phyloP scores from a whole-genome alignment of 306 rosid genomes.

The Echinosophora koreensis region DNA sequence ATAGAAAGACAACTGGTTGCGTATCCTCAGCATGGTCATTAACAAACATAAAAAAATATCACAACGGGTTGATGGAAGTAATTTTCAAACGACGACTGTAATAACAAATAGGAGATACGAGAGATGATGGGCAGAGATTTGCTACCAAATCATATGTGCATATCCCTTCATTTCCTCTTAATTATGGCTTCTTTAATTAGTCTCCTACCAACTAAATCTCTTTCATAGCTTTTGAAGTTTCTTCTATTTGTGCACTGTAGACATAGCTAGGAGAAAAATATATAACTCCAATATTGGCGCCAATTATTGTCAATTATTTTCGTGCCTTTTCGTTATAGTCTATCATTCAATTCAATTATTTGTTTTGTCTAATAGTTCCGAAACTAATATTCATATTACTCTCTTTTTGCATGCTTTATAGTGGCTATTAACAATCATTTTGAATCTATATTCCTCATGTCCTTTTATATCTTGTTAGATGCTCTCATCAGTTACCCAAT shows the following conservation, averaged over 20 bases:
- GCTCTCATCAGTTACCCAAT: slow-evolving; percentile 29
- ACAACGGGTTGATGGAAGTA: slow-evolving; percentile 42
- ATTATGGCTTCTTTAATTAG: slow-evolving; percentile 45
- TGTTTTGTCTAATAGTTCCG: slow-evolving; percentile 53
- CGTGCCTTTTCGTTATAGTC: slow-evolving; percentile 46
- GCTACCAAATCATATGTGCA: slow-evolving; percentile 55
- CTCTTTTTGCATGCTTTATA: slow-evolving; percentile 49
- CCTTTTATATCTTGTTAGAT: slow-evolving; percentile 45
- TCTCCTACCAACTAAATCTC: slow-evolving; percentile 52
- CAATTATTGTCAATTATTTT: slow-evolving; percentile 62
- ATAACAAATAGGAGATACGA: slow-evolving; percentile 48
- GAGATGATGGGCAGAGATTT: slow-evolving; percentile 61
- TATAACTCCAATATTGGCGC: slow-evolving; percentile 29
- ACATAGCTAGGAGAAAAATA: slow-evolving; percentile 31
- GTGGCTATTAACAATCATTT: slow-evolving; percentile 55
- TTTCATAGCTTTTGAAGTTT: slow-evolving; percentile 48
- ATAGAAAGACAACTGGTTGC: slow-evolving; percentile 55
- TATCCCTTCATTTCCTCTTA: slow-evolving; percentile 60
- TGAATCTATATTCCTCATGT: slow-evolving; percentile 47
- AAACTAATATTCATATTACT: slow-evolving; percentile 48
- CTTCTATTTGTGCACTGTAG: slow-evolving; percentile 42
- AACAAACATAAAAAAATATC: slow-evolving; percentile 41
- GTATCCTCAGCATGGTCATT: slow-evolving; percentile 39
- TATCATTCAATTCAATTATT: slow-evolving; percentile 61
- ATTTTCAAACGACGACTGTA: slow-evolving; percentile 37